A percentile compares a stretch with the other conserved stretches of the same genome.
These are phyloP conservation scores for Acarospora socialis DNA, from an alignment of 2,329 filamentous ascomycete species.

Conservation along the genomic window DNA sequence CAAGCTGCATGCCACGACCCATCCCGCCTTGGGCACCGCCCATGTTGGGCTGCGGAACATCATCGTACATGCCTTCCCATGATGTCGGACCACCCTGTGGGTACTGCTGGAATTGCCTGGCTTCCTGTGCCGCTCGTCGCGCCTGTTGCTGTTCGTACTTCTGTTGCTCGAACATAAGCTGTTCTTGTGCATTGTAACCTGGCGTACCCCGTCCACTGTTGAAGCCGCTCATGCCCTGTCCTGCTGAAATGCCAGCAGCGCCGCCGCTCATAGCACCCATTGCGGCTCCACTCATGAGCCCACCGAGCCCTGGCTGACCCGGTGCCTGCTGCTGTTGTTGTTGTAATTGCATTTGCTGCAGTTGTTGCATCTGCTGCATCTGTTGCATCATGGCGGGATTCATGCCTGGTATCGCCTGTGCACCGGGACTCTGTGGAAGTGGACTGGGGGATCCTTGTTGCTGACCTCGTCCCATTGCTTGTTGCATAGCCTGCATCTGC, in stretches of 20 bases:
- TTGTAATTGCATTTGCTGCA: constrained; percentile 22
- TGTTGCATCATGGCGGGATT: constrained; percentile 23
- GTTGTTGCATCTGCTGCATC: constrained; percentile 39
- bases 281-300: constrained; percentile 8
- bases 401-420: constrained; percentile 18
- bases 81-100: constrained; percentile 57
- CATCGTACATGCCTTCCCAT: constrained; percentile 98
- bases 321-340: constrained; percentile 1
- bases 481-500: constrained; percentile 29
- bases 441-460: constrained; percentile 18
- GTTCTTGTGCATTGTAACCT: constrained; percentile 54
- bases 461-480: constrained; percentile 8
- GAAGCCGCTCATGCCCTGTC: constrained; percentile 13
- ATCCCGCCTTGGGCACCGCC: constrained; percentile 36
- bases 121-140: constrained; percentile 33
- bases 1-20: constrained; percentile 21
- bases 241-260: constrained; percentile 11
- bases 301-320: constrained; percentile 5
- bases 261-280: constrained; percentile 15
- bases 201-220: constrained; percentile 22
- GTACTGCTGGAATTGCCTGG: constrained; percentile 25
- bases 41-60: constrained; percentile 70
- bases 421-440: constrained; percentile 14
- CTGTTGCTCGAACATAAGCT: constrained; percentile 62
- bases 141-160: constrained; percentile 60